Conservation (phyloP, 208 protist species). For the Crithidia mellificae region DNA sequence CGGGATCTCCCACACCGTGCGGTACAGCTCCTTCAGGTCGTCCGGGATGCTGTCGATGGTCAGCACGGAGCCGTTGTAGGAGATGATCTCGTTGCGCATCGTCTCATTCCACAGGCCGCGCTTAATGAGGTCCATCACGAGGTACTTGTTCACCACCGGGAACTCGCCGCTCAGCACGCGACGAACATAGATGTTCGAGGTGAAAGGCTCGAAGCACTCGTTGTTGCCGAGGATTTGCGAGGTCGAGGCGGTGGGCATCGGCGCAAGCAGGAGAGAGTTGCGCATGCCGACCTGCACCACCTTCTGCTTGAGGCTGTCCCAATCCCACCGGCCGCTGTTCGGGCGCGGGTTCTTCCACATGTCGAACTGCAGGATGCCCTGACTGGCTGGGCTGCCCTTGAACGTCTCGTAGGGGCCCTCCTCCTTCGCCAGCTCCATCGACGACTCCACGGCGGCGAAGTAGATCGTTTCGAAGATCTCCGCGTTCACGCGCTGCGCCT, state of each 20-base stretch:
- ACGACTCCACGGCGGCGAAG: constrained; percentile 93
- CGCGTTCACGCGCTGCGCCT: constrained; percentile 95
- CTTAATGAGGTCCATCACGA: constrained; percentile 95
- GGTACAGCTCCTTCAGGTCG: constrained; percentile 97
- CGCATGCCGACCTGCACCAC: constrained; percentile 94
- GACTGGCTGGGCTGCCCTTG: constrained; percentile 91
- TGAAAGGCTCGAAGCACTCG: constrained; percentile 99
- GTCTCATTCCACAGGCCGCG: constrained; percentile 94
- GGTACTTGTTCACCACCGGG: constrained; percentile 98
- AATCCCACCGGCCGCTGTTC: constrained; percentile 95
- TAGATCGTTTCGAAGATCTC: constrained; percentile 99
- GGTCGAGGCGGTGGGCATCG: constrained; percentile 99
- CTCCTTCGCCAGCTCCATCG: constrained; percentile 90
- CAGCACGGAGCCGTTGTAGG: constrained; percentile 95
- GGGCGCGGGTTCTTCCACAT: constrained; percentile 92
- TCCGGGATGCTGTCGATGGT: constrained; percentile 94
- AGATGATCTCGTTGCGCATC: constrained; percentile 97
- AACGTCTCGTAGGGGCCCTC: constrained; percentile 96
- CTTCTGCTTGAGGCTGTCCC: constrained; percentile 89
- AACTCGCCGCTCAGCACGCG: constrained; percentile 99
- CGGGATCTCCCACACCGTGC: constrained; percentile 99
- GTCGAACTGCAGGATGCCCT: constrained; percentile 99
- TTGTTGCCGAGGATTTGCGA: constrained; percentile 99
- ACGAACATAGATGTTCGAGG: constrained; percentile 98
- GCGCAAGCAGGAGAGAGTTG: constrained; percentile 98